Conservation (phyloP, 2,329 filamentous ascomycete species). For the Aureobasidium lini region DNA sequence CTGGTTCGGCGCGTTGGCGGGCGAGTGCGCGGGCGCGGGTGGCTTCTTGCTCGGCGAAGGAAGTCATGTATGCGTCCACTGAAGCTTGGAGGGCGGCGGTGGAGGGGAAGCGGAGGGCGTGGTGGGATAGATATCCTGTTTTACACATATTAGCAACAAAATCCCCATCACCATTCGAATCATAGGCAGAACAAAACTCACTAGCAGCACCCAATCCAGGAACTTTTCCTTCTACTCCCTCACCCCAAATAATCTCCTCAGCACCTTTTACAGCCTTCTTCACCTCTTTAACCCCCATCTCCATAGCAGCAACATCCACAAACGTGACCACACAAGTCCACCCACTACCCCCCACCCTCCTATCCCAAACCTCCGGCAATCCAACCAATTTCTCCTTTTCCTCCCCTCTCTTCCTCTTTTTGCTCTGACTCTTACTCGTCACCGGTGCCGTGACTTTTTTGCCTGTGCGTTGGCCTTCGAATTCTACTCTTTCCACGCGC, state of each 20-base stretch:
- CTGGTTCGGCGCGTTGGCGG: constrained; percentile 66
- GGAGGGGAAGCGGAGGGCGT: constrained; percentile 63
- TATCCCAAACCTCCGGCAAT: constrained; percentile 67
- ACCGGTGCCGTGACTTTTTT: constrained; percentile 29
- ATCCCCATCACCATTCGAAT: too few relatives aligned
- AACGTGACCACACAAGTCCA: constrained; percentile 74
- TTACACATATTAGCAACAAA: not conserved
- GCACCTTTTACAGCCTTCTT: constrained; percentile 51
- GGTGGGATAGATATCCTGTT: constrained; percentile 55
- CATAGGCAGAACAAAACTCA: constrained; percentile 15
- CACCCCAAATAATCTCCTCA: constrained; percentile 59
- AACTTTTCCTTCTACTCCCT: constrained; percentile 48
- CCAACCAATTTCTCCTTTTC: constrained; percentile 36
- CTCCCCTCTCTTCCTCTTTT: constrained; percentile 48
- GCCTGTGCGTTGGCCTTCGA: constrained; percentile 55
- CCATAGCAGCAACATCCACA: constrained; percentile 72
- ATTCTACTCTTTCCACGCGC: constrained; percentile 68
- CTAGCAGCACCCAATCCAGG: constrained; percentile 47
- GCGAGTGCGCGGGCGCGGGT: constrained; percentile 55
- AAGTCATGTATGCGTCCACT: constrained; percentile 78
- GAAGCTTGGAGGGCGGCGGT: constrained; percentile 58
- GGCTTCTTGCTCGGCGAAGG: constrained; percentile 64
- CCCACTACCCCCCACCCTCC: constrained; percentile 63
- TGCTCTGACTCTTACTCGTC: constrained; percentile 32
- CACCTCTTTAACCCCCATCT: constrained; percentile 68